These are phyloP conservation scores for Didymella arachidicola DNA, from an alignment of 2,329 filamentous ascomycete genomes.

Conservation along the genomic window DNA sequence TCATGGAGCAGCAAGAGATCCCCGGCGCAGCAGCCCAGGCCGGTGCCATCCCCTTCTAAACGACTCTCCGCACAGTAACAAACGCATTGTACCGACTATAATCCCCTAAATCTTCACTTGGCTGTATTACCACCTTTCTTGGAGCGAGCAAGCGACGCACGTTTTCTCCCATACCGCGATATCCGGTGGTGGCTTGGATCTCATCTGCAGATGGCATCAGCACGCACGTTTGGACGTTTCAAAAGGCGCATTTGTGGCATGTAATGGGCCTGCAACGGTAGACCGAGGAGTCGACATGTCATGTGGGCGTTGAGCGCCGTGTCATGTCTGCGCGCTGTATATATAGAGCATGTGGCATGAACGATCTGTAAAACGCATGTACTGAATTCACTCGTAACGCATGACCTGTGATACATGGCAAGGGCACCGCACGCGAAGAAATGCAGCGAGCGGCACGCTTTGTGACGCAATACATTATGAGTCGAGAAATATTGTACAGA, in stretches of 20 bases:
- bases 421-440: background rate
- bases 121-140: slow-evolving; percentile 52
- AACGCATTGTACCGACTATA: slow-evolving; percentile 43
- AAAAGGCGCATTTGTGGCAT: slow-evolving; percentile 39
- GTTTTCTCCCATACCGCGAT: slow-evolving; percentile 38
- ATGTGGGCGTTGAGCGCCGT: slow-evolving; percentile 16
- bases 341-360: slow-evolving; percentile 42
- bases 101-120: slow-evolving; percentile 50
- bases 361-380: slow-evolving; percentile 22
- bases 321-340: slow-evolving; percentile 37
- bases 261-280: slow-evolving; percentile 22
- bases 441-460: background rate
- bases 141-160: slow-evolving; percentile 36
- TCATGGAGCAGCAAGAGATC: slow-evolving; percentile 53
- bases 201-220: slow-evolving; percentile 9
- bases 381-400: background rate
- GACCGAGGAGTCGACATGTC: slow-evolving; percentile 17
- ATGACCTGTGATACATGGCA: background rate
- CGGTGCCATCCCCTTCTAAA: slow-evolving; percentile 53
- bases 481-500: slow-evolving; percentile 43
- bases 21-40: slow-evolving; percentile 35
- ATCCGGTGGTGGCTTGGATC: slow-evolving; percentile 40
- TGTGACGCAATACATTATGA: slow-evolving; percentile 37
- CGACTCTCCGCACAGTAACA: slow-evolving; percentile 17
- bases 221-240: slow-evolving; percentile 29